Evolutionary conservation across 2,329 filamentous ascomycete species (phyloP).

Genomic region (Penicillium digitatum): DNA sequence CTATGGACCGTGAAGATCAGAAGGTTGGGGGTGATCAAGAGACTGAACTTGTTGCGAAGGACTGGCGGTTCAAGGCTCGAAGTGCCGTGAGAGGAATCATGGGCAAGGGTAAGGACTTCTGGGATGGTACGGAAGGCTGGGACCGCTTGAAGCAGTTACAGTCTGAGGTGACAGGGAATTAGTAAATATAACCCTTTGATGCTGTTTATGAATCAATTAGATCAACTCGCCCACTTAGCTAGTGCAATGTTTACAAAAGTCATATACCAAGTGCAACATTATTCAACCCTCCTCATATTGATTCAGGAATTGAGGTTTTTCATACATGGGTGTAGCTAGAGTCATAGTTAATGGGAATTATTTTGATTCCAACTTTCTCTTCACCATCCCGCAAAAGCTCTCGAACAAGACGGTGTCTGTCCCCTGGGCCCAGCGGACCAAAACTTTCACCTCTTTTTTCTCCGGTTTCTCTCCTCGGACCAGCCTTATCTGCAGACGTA

Average conservation of each 20-base stretch:
- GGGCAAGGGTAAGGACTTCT: slow-evolving; percentile 73
- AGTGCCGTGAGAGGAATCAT: slow-evolving; percentile 79
- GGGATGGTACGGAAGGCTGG: slow-evolving; percentile 64
- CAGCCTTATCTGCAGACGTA: slow-evolving; percentile 53
- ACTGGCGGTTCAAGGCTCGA: slow-evolving; percentile 85
- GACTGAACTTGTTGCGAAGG: slow-evolving; percentile 63
- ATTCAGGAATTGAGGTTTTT: neutral
- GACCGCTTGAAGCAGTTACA: slow-evolving; percentile 37
- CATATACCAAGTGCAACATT: slow-evolving; percentile 2
- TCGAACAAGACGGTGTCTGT: slow-evolving; percentile 71
- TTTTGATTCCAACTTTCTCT: slow-evolving; percentile 45
- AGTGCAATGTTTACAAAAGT: neutral
- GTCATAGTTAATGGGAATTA: neutral
- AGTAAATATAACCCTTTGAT: slow-evolving; percentile 12
- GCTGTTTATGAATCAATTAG: slow-evolving; percentile 6
- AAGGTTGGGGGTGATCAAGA: slow-evolving; percentile 42
- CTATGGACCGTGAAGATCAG: slow-evolving; percentile 55
- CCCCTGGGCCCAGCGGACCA: slow-evolving; percentile 71
- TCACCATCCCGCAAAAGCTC: slow-evolving; percentile 80
- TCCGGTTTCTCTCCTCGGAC: slow-evolving; percentile 20
- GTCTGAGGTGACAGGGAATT: slow-evolving; percentile 34
- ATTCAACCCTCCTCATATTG: neutral
- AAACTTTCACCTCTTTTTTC: slow-evolving; percentile 46
- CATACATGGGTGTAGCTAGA: too few species aligned
- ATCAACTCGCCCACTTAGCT: neutral